Base-by-base conservation (phyloP, 2,329 filamentous ascomycete genomes). In the Trichoderma sp. region DNA sequence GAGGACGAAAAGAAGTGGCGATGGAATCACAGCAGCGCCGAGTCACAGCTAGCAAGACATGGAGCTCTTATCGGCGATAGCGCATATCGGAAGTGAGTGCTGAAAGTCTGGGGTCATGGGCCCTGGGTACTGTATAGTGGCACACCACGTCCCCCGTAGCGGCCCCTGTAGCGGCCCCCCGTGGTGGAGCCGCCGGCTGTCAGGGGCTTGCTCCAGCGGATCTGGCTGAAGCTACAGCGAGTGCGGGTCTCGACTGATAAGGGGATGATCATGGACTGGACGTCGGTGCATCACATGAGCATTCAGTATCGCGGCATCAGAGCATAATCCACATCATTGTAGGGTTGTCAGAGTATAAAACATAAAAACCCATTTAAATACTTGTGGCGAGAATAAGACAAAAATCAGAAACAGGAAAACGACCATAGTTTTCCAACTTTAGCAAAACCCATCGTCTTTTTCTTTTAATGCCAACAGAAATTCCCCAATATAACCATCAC, bases 31-130 rank as follows among this genome's bases (percentile, higher is more conserved):
- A 13, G n/a, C 35, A n/a, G 54, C 22, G 32, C 39, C 32, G 54
- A 35, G 32, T 58, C 32, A 58, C 8, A 50, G 57, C 39, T 42
- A 59, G 32, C 37, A 29, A 61, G 29, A 63, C 22, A 63, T 39
- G 56, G 56, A 59, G 59, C 59, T 63, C 59, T 63, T 63, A 64
- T 64, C 60, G 34, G 48, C 25, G 60, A 64, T 64, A 64, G 60
- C 60, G 60, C 39, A 39, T 9, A 9, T 22, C 57, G 25, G 56
- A 59, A 39, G 12, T 42, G 53, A 25, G 54, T 19, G 54, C 25
- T 19, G 19, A 42, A 53, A 64, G 60, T 64, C 60, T 42, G 60
- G 60, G 60, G 60, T 34, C 17, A 64, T 29, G 32, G 48, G 6
- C 32, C 35, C 50, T 27, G 37, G 35, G 37, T 29, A 19, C 42